Evolutionary conservation across 768 basidiomycete genomes (phyloP), one percentile per base, ranked within the genome.

Genomic region (Symmetrospora coprosmae): DNA sequence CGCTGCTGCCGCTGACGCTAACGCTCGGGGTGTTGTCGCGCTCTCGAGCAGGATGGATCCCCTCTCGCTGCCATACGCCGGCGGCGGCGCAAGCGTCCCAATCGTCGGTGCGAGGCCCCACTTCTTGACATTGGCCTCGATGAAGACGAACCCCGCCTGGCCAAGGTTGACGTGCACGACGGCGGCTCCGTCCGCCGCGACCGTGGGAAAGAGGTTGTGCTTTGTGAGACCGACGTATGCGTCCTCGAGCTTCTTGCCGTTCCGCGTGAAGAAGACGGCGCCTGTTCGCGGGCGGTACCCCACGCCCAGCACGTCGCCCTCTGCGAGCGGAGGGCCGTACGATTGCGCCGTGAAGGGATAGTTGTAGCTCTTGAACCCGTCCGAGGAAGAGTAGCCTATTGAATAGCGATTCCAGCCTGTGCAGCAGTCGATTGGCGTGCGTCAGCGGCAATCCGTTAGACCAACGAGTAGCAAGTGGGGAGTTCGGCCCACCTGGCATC

Each of bases 41-140:
- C 90, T 86, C 72, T 94, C 90, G 1, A 99, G 78, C 8, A 99
- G 76, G 60, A 99, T 96, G 70, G 88, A 92, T 7, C 92, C 94
- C 11, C 90, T 80, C 72, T 99, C 94, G 67, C 86, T 89, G 17
- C 94, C 94, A 73, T 97, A 97, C 0, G 94, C 91, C 4, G 94
- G 94, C 28, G 94, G 94, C 16, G 94, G 94, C 1, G 92, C 92
- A 9, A 97, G 78, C 0, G 94, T 97, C 46, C 94, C 94, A 14
- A 91, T 84, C 71, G 90, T 94, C 7, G 94, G 94, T 33, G 94
- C 94, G 31, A 97, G 74, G 17, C 94, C 94, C 94, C 94, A 99
- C 72, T 96, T 97, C 79, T 99, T 99, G 64, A 99, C 94, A 70
- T 99, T 96, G 33, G 94, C 94, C 74, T 99, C 94, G 68, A 99